A percentile compares a stretch with the other conserved stretches of the same genome.
phyloP scores from a whole-genome alignment of 2,329 filamentous ascomycete species.

The Sporothrix humicola region DNA sequence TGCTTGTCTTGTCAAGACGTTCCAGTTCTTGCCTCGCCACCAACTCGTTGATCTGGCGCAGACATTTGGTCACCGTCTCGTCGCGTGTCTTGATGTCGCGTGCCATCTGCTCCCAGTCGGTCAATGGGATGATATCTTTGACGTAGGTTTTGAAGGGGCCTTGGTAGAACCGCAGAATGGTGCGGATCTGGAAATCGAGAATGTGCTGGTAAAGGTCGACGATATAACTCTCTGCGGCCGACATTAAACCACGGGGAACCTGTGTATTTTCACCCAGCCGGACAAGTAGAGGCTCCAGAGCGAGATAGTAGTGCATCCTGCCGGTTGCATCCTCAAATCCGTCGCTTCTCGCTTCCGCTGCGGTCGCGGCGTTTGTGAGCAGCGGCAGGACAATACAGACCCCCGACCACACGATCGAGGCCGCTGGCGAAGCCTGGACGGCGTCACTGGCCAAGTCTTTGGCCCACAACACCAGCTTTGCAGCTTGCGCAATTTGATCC shows the following conservation, averaged over 20 bases:
- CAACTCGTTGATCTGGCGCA: slow-evolving; percentile 28
- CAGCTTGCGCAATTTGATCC: slow-evolving; percentile 40
- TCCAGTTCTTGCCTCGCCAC: slow-evolving; percentile 30
- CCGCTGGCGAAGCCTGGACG: slow-evolving; percentile 43
- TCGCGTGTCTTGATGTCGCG: slow-evolving; percentile 30
- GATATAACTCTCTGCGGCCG: slow-evolving; percentile 37
- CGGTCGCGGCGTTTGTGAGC: slow-evolving; percentile 43
- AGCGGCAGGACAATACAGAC: slow-evolving; percentile 48
- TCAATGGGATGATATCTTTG: slow-evolving; percentile 35
- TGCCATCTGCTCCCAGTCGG: slow-evolving; percentile 39
- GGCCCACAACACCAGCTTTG: slow-evolving; percentile 36
- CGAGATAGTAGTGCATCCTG: slow-evolving; percentile 45
- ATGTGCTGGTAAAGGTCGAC: slow-evolving; percentile 45
- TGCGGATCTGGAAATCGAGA: slow-evolving; percentile 46
- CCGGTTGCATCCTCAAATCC: slow-evolving; percentile 46
- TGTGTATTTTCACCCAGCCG: slow-evolving; percentile 32
- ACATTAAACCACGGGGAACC: not conserved
- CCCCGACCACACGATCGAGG: slow-evolving; percentile 46
- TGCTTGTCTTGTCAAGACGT: slow-evolving; percentile 25
- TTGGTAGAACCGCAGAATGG: slow-evolving; percentile 44
- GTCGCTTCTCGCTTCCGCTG: slow-evolving; percentile 43
- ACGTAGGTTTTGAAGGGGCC: slow-evolving; percentile 30
- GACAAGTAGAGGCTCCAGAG: slow-evolving; percentile 41
- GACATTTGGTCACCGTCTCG: slow-evolving; percentile 2
- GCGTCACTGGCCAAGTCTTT: slow-evolving; percentile 42